phyloP scores from a whole-genome alignment of 345 rosid genomes.

The Linum trigynum region DNA sequence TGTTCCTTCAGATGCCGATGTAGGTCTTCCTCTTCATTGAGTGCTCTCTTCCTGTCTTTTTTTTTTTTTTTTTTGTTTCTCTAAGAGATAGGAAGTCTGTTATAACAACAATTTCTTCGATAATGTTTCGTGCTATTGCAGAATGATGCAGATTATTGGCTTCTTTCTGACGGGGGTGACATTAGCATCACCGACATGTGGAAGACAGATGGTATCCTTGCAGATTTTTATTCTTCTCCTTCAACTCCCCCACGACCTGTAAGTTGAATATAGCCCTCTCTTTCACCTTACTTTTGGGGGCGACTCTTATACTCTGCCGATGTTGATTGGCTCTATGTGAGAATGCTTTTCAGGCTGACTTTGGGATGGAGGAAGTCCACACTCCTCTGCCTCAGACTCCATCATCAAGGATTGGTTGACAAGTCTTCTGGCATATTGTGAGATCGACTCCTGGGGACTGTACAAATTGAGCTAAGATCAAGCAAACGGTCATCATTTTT shows the following conservation, averaged over 20 bases:
- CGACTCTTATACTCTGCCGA: not conserved
- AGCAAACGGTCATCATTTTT: not conserved
- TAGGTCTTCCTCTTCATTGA: conserved; percentile 26
- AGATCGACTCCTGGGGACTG: conserved; percentile 25
- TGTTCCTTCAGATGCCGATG: conserved; percentile 71
- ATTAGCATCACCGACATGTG: conserved; percentile 90
- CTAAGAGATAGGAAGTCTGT: not conserved
- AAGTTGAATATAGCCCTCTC: not conserved
- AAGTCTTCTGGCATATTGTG: conserved; percentile 25
- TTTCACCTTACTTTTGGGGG: not conserved
- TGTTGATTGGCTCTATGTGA: not conserved
- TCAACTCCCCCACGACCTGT: not conserved
- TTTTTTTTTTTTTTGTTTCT: not conserved
- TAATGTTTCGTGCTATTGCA: conserved; percentile 25
- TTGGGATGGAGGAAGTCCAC: conserved; percentile 45
- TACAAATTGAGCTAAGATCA: not conserved
- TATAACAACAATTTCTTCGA: not conserved
- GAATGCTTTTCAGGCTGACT: conserved; percentile 21
- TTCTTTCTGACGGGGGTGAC: conserved; percentile 54
- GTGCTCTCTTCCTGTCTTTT: conserved; percentile 1
- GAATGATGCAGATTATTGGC: conserved; percentile 89
- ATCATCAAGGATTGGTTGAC: conserved; percentile 32
- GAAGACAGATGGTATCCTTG: conserved; percentile 86
- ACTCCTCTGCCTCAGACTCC: conserved; percentile 45
- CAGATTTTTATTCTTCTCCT: conserved; percentile 3